A percentile compares a stretch with the other conserved stretches of the same genome.
Evolutionary conservation across 1,284 basidiomycete species (phyloP).

Genomic region (Ustilago esculenta): DNA sequence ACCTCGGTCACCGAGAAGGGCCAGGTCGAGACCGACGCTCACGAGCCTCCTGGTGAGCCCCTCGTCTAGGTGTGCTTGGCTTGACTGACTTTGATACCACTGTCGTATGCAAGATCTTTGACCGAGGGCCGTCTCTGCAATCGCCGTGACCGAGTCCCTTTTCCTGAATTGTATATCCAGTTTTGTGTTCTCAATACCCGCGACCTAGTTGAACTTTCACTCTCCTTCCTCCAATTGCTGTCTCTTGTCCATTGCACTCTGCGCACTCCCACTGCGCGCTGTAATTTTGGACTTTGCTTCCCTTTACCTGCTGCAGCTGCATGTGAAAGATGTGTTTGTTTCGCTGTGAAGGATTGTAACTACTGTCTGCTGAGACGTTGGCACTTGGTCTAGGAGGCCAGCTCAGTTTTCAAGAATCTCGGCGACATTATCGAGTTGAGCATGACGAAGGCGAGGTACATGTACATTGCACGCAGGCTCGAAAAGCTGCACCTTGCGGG

Average conservation of each 20-base stretch:
- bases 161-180: slow-evolving; percentile 8
- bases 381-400: no score
- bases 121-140: background rate
- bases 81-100: background rate
- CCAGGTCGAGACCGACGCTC: slow-evolving; percentile 56
- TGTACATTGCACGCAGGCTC: no score
- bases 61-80: slow-evolving; percentile 27
- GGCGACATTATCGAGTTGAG: no score
- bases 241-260: background rate
- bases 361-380: no score
- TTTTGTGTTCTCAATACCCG: slow-evolving; percentile 6
- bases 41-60: slow-evolving; percentile 61
- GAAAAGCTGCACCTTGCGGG: no score
- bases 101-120: background rate
- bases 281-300: slow-evolving; percentile 1
- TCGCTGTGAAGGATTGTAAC: no score
- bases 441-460: no score
- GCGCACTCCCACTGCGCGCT: no score
- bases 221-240: background rate
- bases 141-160: background rate
- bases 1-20: slow-evolving; percentile 62
- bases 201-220: background rate
- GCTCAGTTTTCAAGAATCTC: no score
- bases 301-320: no score
- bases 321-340: no score